These are phyloP conservation scores for Thuidium tamariscinum DNA, from an alignment of 225 moss, liverwort and hornwort genomes.

Conservation along the genomic window DNA sequence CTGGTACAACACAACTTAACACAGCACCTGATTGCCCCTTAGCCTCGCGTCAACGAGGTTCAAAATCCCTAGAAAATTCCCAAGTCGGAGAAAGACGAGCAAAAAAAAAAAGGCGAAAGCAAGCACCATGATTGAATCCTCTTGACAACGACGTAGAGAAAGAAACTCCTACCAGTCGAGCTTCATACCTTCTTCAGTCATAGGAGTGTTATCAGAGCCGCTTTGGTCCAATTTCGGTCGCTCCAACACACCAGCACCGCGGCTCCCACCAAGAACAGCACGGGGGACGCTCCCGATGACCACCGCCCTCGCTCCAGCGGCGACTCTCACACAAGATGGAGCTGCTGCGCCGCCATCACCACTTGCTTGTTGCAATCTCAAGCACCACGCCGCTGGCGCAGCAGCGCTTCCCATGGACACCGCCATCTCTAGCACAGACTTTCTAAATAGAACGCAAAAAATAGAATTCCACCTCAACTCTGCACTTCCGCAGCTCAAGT, in stretches of 20 bases:
- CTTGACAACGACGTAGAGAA: background rate
- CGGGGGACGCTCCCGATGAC: background rate
- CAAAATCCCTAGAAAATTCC: background rate
- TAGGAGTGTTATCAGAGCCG: constrained; percentile 32
- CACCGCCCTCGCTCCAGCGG: background rate
- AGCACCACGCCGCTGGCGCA: background rate
- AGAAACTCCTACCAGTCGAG: background rate
- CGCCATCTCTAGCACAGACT: background rate
- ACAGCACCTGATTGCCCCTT: background rate
- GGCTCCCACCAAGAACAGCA: constrained; percentile 20
- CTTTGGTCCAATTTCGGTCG: constrained; percentile 55
- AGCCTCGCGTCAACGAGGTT: background rate
- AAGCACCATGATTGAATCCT: background rate
- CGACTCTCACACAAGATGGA: background rate
- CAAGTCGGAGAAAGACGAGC: background rate
- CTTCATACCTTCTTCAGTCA: constrained; percentile 49
- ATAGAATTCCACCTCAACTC: background rate
- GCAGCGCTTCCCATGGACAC: background rate
- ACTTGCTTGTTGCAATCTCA: background rate
- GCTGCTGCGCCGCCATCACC: background rate
- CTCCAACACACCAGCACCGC: constrained; percentile 49
- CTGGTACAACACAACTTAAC: background rate
- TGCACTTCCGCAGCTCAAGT: background rate
- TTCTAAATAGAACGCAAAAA: background rate
- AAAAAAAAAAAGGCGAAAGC: background rate